Evolutionary conservation across 208 protist genomes (phyloP).

Genomic region (Phytomonas serpens): DNA sequence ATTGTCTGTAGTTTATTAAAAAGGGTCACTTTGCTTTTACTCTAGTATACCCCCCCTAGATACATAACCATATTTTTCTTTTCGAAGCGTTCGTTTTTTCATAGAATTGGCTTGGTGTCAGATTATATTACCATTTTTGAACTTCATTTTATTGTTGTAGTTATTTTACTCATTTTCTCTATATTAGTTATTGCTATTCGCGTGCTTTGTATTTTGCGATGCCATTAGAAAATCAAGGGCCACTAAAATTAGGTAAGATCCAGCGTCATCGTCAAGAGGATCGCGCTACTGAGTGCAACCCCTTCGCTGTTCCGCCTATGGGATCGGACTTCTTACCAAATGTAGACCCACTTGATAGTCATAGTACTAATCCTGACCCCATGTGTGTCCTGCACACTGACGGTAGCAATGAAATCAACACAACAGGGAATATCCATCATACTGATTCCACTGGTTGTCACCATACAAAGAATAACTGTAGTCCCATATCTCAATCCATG

Average conservation of each 20-base stretch:
- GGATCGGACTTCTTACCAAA: background rate
- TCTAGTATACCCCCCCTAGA: conserved; percentile 5
- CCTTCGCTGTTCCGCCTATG: background rate
- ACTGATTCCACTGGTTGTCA: background rate
- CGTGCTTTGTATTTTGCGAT: background rate
- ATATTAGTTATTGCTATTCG: conserved; percentile 3
- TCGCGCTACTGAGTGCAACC: background rate
- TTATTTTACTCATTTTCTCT: conserved; percentile 13
- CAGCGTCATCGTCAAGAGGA: background rate
- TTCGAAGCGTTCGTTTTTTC: conserved; percentile 11
- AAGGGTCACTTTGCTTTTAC: background rate
- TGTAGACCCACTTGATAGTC: background rate
- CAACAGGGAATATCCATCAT: background rate
- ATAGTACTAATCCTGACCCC: background rate
- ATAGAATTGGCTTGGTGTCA: conserved; percentile 6
- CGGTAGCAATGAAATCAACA: background rate
- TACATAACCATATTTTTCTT: conserved; percentile 18
- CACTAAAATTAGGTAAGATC: background rate
- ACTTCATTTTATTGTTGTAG: conserved; percentile 1
- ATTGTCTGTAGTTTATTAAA: conserved; percentile 2
- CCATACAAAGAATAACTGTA: background rate
- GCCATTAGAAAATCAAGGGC: conserved; percentile 4
- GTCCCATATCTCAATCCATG: background rate
- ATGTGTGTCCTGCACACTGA: background rate
- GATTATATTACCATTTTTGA: conserved; percentile 7